These are phyloP conservation scores for Aspergillus steynii DNA, from an alignment of 495 filamentous ascomycete species.

Conservation along the genomic window DNA sequence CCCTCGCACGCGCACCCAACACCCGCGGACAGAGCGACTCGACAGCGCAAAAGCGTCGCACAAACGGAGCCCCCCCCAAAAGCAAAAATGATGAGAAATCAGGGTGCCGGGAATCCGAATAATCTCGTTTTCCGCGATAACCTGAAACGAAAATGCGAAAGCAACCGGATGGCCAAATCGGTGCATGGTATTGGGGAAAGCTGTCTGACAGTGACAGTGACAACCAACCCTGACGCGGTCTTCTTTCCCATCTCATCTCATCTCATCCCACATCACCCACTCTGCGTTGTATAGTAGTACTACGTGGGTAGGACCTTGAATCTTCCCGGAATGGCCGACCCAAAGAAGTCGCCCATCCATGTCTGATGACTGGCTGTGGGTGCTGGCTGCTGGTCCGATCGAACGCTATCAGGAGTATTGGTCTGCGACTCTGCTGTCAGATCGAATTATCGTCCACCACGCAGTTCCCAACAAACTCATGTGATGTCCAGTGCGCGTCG, in stretches of 20 bases:
- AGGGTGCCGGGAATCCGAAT: neutral
- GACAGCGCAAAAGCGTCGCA: neutral
- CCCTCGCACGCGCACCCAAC: no score
- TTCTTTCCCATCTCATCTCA: neutral
- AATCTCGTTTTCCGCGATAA: conserved; percentile 14
- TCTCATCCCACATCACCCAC: neutral
- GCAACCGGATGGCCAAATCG: neutral
- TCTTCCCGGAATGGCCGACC: neutral
- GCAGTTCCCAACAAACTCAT: neutral
- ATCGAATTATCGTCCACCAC: neutral
- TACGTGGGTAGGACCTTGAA: no score
- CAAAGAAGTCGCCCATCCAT: neutral
- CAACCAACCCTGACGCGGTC: neutral
- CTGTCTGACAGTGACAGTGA: neutral
- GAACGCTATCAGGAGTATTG: neutral
- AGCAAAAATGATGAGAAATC: neutral
- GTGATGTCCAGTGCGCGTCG: neutral
- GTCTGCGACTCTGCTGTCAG: no score
- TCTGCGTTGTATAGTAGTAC: no score
- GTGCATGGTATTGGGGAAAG: neutral
- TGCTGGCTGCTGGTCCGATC: neutral
- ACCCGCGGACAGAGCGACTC: neutral
- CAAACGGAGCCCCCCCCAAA: neutral
- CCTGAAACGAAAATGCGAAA: conserved; percentile 17
- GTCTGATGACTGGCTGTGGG: neutral